Percentiles rank a stretch among this genome's conserved stretches.
These are phyloP conservation scores for Anaeramoeba flamelloides DNA, from an alignment of 78 protist species.

Conservation along the genomic window DNA sequence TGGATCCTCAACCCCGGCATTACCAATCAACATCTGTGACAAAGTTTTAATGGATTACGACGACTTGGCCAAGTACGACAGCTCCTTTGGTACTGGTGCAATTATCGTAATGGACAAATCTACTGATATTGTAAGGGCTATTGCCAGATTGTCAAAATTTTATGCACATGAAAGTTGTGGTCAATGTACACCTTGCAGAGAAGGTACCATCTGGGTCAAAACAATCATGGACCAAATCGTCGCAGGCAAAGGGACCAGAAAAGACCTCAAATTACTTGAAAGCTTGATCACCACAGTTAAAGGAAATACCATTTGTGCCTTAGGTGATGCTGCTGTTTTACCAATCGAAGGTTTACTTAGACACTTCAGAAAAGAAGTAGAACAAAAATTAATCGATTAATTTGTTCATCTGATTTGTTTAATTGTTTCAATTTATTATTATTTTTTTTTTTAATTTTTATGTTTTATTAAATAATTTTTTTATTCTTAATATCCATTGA, in stretches of 20 bases:
- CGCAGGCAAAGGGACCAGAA: conserved; percentile 65
- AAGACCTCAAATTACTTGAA: conserved; percentile 78
- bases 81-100: conserved; percentile 94
- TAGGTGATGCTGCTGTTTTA: conserved; percentile 98
- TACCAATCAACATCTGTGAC: conserved; percentile 65
- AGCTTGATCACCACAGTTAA: too few relatives aligned
- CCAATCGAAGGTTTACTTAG: conserved; percentile 91
- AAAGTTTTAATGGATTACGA: conserved; percentile 91
- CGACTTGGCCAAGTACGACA: conserved; percentile 46
- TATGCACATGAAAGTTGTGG: conserved; percentile 95
- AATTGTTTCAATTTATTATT: too few relatives aligned
- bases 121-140: conserved; percentile 57
- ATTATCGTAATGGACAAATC: conserved; percentile 84
- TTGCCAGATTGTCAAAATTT: conserved; percentile 61
- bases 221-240: conserved; percentile 65
- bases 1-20: conserved; percentile 84
- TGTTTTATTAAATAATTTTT: too few relatives aligned
- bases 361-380: conserved; percentile 77
- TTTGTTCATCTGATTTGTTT: too few relatives aligned
- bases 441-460: too few relatives aligned
- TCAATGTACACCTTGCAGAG: conserved; percentile 97
- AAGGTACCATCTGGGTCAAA: conserved; percentile 64
- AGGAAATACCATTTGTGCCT: conserved; percentile 96
- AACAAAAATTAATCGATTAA: too few relatives aligned
- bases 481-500: too few relatives aligned